A percentile compares a stretch with the other conserved stretches of the same genome.
Conservation (phyloP, 371 early-diverging fungal species). For the Haplosporangium sp. region DNA sequence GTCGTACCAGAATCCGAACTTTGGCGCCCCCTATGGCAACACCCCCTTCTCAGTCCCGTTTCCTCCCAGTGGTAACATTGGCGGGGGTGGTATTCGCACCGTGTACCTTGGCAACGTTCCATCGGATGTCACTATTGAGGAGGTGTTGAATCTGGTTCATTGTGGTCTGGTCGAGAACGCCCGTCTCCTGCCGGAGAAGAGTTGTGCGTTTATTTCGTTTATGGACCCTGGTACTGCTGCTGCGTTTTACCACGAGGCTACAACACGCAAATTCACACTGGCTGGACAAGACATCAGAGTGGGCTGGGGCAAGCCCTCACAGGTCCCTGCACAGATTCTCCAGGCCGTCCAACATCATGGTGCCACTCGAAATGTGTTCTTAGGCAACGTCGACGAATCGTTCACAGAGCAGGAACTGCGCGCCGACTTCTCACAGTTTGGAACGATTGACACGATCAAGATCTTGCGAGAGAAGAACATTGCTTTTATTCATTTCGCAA, state of each 20-base stretch:
- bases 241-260: constrained; percentile 66
- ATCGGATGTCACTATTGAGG: constrained; percentile 69
- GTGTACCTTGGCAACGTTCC: constrained; percentile 85
- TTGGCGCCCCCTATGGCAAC: constrained; percentile 18
- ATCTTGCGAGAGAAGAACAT: constrained; percentile 77
- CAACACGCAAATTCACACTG: constrained; percentile 49
- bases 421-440: constrained; percentile 72
- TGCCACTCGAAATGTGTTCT: constrained; percentile 82
- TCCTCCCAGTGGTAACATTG: constrained; percentile 41
- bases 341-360: constrained; percentile 69
- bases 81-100: constrained; percentile 68
- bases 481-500: constrained; percentile 86
- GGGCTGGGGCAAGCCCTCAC: constrained; percentile 83
- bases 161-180: constrained; percentile 82
- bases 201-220: constrained; percentile 85
- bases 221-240: constrained; percentile 74
- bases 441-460: constrained; percentile 78
- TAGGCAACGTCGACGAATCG: constrained; percentile 74
- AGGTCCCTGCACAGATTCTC: constrained; percentile 61
- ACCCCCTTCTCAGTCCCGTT: constrained; percentile 33
- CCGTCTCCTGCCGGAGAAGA: constrained; percentile 80
- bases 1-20: constrained; percentile 22
- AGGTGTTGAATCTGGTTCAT: constrained; percentile 78
- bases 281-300: constrained; percentile 52
- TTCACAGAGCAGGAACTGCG: constrained; percentile 64